phyloP scores from a whole-genome alignment of 2,329 filamentous ascomycete species.

The Aspergillus pseudoglaucus region DNA sequence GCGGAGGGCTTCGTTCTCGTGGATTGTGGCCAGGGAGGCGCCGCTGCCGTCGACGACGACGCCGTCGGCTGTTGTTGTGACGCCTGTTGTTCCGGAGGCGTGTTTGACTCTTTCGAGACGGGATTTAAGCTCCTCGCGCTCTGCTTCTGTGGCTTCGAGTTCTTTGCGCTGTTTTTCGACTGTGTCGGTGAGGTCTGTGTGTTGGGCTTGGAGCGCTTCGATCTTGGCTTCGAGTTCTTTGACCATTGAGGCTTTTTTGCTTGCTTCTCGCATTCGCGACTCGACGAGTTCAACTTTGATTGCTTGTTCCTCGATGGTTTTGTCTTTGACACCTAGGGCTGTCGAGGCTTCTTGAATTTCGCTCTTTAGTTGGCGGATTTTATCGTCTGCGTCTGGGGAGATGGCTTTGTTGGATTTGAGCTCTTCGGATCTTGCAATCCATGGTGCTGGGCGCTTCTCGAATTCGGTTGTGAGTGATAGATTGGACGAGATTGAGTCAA shows the following conservation, averaged over 20 bases:
- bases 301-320: constrained; percentile 75
- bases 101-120: constrained; percentile 40
- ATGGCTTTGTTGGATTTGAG: constrained; percentile 75
- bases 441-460: constrained; percentile 68
- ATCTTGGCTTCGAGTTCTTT: constrained; percentile 40
- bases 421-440: constrained; percentile 74
- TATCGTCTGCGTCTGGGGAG: constrained; percentile 76
- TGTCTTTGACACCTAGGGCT: constrained; percentile 65
- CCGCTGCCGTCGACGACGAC: constrained; percentile 30
- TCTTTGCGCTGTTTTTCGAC: constrained; percentile 33
- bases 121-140: constrained; percentile 36
- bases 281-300: constrained; percentile 92
- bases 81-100: constrained; percentile 32
- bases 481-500: constrained; percentile 64
- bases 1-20: constrained; percentile 39
- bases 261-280: constrained; percentile 75
- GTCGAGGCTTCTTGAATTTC: constrained; percentile 72
- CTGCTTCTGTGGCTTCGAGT: constrained; percentile 29
- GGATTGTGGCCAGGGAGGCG: constrained; percentile 34
- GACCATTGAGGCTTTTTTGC: constrained; percentile 59
- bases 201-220: constrained; percentile 31
- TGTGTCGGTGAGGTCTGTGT: constrained; percentile 24
- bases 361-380: constrained; percentile 72
- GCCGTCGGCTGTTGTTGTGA: constrained; percentile 30
- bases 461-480: constrained; percentile 71